Evolutionary conservation across 2,329 filamentous ascomycete genomes (phyloP), one percentile per base, ranked within the genome.

Genomic region (Verticillium nonalfalfae): DNA sequence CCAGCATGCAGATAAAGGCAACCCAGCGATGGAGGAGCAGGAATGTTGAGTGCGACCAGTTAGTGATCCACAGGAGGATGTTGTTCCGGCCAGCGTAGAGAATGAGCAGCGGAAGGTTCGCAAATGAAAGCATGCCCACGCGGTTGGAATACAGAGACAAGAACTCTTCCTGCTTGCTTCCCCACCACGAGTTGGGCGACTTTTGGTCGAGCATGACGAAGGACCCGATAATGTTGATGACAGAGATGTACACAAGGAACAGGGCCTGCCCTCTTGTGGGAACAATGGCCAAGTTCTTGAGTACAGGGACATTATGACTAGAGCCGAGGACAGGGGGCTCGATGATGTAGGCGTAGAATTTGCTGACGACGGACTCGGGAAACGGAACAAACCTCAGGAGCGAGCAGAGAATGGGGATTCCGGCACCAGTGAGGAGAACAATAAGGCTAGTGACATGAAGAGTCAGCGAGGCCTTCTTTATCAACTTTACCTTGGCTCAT

Each of bases 21-120:
- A 80, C 69, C 79, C 79, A 83, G 11, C 80, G 73, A 63, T 85
- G 81, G 0, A 83, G 70, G 0, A 83, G 67, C 3, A 83, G 62
- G 59, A 74, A 83, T 0, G 81, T 83, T 0, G 75, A 74, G 62
- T 81, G 76, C 0, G 72, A 76, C 79, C 80, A 83, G 64, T 79
- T 74, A 7, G 81, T 82, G 1, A 81, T 50, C 70, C 75, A 78
- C 0, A 83, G 72, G 0, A 82, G 72, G 2, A 82, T 26, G 59
- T 79, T 82, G 64, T 84, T 83, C 1, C 81, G 70, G 0, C 75
- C 71, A 0, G 76, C 72, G 59, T 78, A 82, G 2, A 84, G 72
- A 13, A 82, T 67, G 0, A 78, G 58, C 0, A 83, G 65, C 0
- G 79, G 75, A 0, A 79, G 57, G 9, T 78, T 74, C 5, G 74